A percentile compares a stretch with the other conserved stretches of the same genome.
These are phyloP conservation scores for Pseudogymnoascus sp. DNA, from an alignment of 2,329 filamentous ascomycete species.

Conservation along the genomic window DNA sequence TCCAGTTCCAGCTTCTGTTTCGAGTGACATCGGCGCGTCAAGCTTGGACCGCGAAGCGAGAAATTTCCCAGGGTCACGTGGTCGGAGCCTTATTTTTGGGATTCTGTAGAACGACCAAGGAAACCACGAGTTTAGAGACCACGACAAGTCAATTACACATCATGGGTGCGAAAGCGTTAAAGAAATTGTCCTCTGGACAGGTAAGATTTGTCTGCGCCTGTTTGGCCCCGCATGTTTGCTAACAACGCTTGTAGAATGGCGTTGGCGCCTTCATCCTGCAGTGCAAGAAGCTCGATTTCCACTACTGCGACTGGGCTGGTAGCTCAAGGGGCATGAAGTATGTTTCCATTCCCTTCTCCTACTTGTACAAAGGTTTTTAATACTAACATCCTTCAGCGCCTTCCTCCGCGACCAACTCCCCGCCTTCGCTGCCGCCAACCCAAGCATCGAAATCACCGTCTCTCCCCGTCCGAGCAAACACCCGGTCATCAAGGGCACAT, in stretches of 20 bases:
- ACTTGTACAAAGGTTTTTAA: neutral
- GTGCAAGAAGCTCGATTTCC: slow-evolving; percentile 91
- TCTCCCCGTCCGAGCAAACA: slow-evolving; percentile 87
- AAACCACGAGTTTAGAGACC: neutral
- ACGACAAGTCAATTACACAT: slow-evolving; percentile 14
- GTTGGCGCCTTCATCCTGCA: slow-evolving; percentile 94
- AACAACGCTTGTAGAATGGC: slow-evolving; percentile 67
- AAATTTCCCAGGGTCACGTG: slow-evolving; percentile 1
- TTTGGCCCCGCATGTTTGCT: slow-evolving; percentile 13
- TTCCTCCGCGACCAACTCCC: slow-evolving; percentile 76
- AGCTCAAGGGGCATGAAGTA: slow-evolving; percentile 95
- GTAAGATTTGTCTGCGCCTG: slow-evolving; percentile 33
- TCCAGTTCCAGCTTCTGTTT: neutral
- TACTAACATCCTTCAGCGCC: slow-evolving; percentile 43
- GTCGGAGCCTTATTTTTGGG: neutral
- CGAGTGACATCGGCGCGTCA: neutral
- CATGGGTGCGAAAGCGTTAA: slow-evolving; percentile 50
- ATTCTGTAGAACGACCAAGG: neutral
- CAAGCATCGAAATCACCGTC: slow-evolving; percentile 84
- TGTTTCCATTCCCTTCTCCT: slow-evolving; percentile 26
- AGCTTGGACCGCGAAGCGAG: slow-evolving; percentile 9
- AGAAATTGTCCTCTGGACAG: slow-evolving; percentile 47
- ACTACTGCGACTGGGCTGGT: slow-evolving; percentile 95
- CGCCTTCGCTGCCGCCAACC: slow-evolving; percentile 72
- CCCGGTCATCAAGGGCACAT: slow-evolving; percentile 81